Base-by-base conservation (phyloP, 352 stramenopile species). In the Globisporangium viniferum region DNA sequence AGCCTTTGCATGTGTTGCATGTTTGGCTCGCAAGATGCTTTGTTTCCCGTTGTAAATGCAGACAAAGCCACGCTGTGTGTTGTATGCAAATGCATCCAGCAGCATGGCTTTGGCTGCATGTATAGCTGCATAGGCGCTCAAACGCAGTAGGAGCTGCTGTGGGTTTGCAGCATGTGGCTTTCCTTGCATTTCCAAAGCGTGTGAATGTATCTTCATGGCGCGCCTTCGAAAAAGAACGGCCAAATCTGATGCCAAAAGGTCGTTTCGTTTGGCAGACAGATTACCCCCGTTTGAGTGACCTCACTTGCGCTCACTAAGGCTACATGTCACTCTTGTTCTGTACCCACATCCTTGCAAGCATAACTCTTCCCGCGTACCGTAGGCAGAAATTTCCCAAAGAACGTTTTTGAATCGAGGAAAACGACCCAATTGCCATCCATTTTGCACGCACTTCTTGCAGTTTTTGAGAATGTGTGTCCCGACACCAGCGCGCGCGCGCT, bases 311-410 rank as follows among this genome's bases (percentile, higher is more conserved):
- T 60, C 55, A 27, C 5, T 60, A 24, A 44, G 55, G 22, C 15
- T 60, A 7, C 44, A 35, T 41, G 54, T 29, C 55, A 60, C 55
- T 44, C 54, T 60, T 60, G 18, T 22, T 44, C 55, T 60, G 55
- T 60, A 60, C 29, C 55, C 55, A 60, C 55, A 60, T 60, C 55
- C 18, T 24, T n/a, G 12, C 2, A 55, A 31, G 8, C 9, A 10
- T 9, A 4, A 14, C 39, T 20, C 39, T 20, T 46, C 39, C 12
- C 10, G 22, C 29, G 8, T 15, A 44, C 55, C 8, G 29, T 44
- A 60, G 29, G 15, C 55, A 31, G 55, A 60, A 59, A 27, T 60
- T 60, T 60, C 29, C 55, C n/a, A 44, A 59, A 24, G 54, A 59
- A 59, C 54, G 54, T 58, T 58, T 24, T 20, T 14, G 51, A 20